Evolutionary conservation across 441 rosid species (phyloP).

Genomic region (Daphne laureola): DNA sequence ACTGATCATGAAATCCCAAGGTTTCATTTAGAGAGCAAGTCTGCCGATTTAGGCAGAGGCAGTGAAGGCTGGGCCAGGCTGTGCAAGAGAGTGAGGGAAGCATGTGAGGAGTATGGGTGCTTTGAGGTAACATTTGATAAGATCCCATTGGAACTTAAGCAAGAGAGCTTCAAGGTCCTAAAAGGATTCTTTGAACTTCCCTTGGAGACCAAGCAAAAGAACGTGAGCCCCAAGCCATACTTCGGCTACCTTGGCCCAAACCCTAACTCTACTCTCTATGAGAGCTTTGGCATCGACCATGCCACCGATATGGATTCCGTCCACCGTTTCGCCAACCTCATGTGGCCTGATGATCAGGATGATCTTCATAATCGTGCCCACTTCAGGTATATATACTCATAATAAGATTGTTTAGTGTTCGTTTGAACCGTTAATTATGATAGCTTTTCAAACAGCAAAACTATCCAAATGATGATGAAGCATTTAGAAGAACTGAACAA

Average conservation of each 20-base stretch:
- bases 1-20: no score
- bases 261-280: slow-evolving; percentile 11
- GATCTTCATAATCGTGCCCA: not conserved
- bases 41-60: not conserved
- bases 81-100: slow-evolving; percentile 14
- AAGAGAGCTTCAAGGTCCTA: slow-evolving; percentile 8
- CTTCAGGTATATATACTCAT: slow-evolving; percentile 9
- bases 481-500: slow-evolving; percentile 9
- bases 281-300: slow-evolving; percentile 23
- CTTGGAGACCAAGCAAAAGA: slow-evolving; percentile 12
- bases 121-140: slow-evolving; percentile 15
- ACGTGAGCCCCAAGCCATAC: slow-evolving; percentile 18
- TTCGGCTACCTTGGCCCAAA: slow-evolving; percentile 9
- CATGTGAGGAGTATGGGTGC: slow-evolving; percentile 18
- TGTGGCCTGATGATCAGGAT: slow-evolving; percentile 17
- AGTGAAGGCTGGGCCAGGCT: slow-evolving; percentile 9
- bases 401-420: no score
- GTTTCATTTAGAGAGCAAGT: no score
- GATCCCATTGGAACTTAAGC: slow-evolving; percentile 10
- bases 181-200: slow-evolving; percentile 16
- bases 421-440: no score
- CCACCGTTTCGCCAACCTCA: slow-evolving; percentile 11
- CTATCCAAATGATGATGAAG: slow-evolving; percentile 2
- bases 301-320: slow-evolving; percentile 6
- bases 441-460: no score